Conservation (phyloP, 163 green algal genomes). For the Prototheca cutis region DNA sequence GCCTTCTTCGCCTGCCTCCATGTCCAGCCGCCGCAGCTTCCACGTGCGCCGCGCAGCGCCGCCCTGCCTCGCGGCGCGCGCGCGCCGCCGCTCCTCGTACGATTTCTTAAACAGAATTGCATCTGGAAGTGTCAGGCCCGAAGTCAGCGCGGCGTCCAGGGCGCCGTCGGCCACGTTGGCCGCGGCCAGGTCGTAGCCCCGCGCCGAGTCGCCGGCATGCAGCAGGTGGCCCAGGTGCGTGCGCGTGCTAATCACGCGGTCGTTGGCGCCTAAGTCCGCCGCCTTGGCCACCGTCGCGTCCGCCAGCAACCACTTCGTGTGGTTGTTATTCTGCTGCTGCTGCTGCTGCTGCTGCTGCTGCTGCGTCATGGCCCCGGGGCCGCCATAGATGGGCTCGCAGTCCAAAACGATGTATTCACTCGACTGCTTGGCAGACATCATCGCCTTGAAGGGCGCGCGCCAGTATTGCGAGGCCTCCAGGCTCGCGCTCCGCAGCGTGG, state of each 20-base stretch:
- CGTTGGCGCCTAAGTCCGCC: conserved; percentile 86
- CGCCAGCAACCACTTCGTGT: conserved; percentile 35
- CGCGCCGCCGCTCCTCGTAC: conserved; percentile 75
- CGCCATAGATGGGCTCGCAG: conserved; percentile 44
- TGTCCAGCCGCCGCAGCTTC: conserved; percentile 74
- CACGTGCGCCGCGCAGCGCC: conserved; percentile 45
- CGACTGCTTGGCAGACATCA: conserved; percentile 60
- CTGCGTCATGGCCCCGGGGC: too few relatives aligned
- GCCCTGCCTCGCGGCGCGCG: conserved; percentile 22
- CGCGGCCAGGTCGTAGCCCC: conserved; percentile 82
- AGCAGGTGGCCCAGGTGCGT: conserved; percentile 88
- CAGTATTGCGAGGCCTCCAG: conserved; percentile 71
- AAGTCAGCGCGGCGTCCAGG: conserved; percentile 52
- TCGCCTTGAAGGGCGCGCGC: conserved; percentile 51
- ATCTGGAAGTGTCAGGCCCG: conserved; percentile 55
- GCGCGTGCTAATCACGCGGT: conserved; percentile 44
- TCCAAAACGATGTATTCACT: conserved; percentile 88
- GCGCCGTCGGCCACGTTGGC: conserved; percentile 64
- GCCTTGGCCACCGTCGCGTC: conserved; percentile 68
- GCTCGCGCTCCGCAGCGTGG: conserved; percentile 54
- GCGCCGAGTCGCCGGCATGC: conserved; percentile 73
- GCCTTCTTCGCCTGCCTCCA: conserved; percentile 45
- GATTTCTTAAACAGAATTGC: conserved; percentile 79
- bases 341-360: too few relatives aligned
- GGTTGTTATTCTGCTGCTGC: too few relatives aligned